Evolutionary conservation across 1,284 basidiomycete genomes (phyloP), one percentile per base, ranked within the genome.

Genomic region (Cryptococcus sp.): DNA sequence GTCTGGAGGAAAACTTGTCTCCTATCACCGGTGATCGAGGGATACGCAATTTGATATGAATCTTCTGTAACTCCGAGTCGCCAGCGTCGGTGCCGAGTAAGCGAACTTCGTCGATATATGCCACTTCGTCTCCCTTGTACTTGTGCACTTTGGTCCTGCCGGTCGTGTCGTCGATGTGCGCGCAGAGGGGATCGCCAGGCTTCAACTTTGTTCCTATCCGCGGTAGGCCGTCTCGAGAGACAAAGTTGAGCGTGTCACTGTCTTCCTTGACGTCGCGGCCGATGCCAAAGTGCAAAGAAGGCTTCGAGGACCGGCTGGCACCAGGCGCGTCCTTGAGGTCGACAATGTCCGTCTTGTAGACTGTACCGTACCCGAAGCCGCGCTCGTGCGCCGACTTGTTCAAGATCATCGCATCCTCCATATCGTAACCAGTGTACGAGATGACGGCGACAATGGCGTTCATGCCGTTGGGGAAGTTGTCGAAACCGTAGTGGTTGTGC

Each of bases 391-490:
- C 90, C 4, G 93, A 98, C 82, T 99, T 99, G 81, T 99, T 99
- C 54, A 99, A 81, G 68, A 99, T 99, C 96, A 99, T 99, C 62
- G 96, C 96, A 72, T 99, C 96, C 81, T 99, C 96, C 96, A 99
- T 99, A 78, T 99, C 96, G 80, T 99, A 99, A 6, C 96, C 96
- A 0, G 96, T 99, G 78, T 99, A 99, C 0, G 96, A 99, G 68
- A 99, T 98, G 75, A 99, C 96, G 22, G 96, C 96, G 53, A 99
- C 96, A 58, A 99, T 85, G 17, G 96, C 96, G 78, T 99, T 99
- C 46, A 91, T 97, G 17, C 95, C 96, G 74, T 96, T 99, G 1
- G 96, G 96, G 84, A 94, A 99, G 52, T 91, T 88, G 79, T 99
- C 96, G 88, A 99, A 97, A 47, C 91, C 93, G 77, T 99, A 99